These are phyloP conservation scores for Kluyveromyces wickerhamii DNA, from an alignment of 805 yeast genomes.

Conservation along the genomic window DNA sequence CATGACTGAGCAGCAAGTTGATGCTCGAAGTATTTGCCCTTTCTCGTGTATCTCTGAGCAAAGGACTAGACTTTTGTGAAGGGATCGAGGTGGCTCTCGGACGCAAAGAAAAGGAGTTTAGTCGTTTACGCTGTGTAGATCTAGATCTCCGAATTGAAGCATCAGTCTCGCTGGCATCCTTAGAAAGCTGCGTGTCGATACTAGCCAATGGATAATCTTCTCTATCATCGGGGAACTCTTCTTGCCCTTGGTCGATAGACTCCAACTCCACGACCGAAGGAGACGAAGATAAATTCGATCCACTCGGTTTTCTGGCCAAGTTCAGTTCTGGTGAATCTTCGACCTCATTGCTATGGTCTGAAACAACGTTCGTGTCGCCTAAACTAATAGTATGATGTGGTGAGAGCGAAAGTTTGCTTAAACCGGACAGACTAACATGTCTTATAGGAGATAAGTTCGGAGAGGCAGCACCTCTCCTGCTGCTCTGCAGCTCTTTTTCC, in stretches of 20 bases:
- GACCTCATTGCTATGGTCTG: not conserved
- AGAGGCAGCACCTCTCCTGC: not conserved
- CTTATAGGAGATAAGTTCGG: slow-evolving; percentile 3
- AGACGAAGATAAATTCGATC: slow-evolving; percentile 1
- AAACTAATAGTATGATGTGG: slow-evolving; percentile 3
- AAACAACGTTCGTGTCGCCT: not conserved
- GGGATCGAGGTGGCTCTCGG: slow-evolving; percentile 5
- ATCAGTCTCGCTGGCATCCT: slow-evolving; percentile 1
- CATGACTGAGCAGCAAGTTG: slow-evolving; percentile 4
- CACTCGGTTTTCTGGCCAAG: slow-evolving; percentile 2
- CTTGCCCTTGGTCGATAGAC: not conserved
- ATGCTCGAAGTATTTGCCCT: slow-evolving; percentile 5
- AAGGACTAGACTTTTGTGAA: not conserved
- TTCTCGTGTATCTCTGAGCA: not conserved
- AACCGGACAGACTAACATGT: slow-evolving; percentile 12
- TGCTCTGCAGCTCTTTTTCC: slow-evolving; percentile 13
- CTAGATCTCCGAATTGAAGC: slow-evolving; percentile 6
- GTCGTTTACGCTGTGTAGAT: slow-evolving; percentile 6
- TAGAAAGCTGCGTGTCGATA: slow-evolving; percentile 9
- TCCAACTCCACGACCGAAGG: not conserved
- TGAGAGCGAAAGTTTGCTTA: slow-evolving; percentile 16
- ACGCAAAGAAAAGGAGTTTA: slow-evolving; percentile 2
- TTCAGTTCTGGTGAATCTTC: slow-evolving; percentile 1
- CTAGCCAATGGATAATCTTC: slow-evolving; percentile 6
- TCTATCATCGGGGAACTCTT: not conserved